Evolutionary conservation across 2,329 filamentous ascomycete genomes (phyloP).

Genomic region (Claviceps citrina): DNA sequence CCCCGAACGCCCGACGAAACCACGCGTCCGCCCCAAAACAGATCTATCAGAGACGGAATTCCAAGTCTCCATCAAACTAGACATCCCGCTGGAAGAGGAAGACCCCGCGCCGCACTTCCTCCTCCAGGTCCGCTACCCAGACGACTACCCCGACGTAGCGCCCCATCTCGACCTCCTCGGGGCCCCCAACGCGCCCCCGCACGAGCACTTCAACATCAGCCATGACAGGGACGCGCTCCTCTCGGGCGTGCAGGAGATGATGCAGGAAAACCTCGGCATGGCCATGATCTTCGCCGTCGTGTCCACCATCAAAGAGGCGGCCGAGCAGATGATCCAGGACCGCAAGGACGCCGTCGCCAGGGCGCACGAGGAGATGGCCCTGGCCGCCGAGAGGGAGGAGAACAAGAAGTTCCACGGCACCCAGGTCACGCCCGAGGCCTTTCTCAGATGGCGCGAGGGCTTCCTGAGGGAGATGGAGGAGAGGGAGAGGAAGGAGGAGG

Average conservation of each 20-base stretch:
- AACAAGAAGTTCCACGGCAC: slow-evolving; percentile 94
- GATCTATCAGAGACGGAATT: slow-evolving; percentile 85
- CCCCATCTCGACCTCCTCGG: slow-evolving; percentile 68
- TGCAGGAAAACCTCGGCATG: slow-evolving; percentile 91
- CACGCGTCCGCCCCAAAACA: too few species aligned
- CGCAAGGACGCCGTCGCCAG: slow-evolving; percentile 51
- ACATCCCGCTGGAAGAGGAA: slow-evolving; percentile 50
- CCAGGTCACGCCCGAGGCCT: slow-evolving; percentile 72
- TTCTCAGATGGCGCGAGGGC: slow-evolving; percentile 63
- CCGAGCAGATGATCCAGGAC: slow-evolving; percentile 69
- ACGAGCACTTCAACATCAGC: slow-evolving; percentile 63
- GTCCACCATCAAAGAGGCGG: slow-evolving; percentile 72
- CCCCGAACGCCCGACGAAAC: too few species aligned
- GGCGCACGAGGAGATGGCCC: slow-evolving; percentile 36
- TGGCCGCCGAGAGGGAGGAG: slow-evolving; percentile 68
- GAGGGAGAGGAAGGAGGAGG: slow-evolving; percentile 48
- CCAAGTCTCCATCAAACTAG: slow-evolving; percentile 71
- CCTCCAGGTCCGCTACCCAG: slow-evolving; percentile 78
- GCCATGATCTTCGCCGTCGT: slow-evolving; percentile 93
- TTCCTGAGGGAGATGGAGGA: slow-evolving; percentile 76
- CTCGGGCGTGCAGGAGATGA: slow-evolving; percentile 52
- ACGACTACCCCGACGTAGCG: slow-evolving; percentile 74
- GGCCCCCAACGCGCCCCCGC: slow-evolving; percentile 51
- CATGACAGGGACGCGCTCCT: slow-evolving; percentile 67
- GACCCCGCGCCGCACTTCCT: slow-evolving; percentile 55